Evolutionary conservation across 108 stramenopile species (phyloP).

Genomic region (Aurantiochytrium sp.): DNA sequence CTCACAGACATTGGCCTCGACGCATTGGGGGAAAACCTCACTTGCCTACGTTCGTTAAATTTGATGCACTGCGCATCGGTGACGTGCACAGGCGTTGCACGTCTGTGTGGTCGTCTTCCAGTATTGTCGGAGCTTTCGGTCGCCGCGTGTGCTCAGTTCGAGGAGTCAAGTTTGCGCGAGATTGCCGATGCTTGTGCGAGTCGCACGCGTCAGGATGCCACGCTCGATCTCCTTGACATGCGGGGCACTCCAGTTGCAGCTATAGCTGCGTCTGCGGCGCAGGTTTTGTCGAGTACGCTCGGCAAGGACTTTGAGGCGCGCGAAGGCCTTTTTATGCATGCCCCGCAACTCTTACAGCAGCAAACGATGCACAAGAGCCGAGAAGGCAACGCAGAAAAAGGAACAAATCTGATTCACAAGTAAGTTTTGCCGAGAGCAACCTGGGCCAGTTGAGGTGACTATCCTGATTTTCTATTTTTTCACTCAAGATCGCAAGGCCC

Average conservation of each 20-base stretch:
- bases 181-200: neutral
- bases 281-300: neutral
- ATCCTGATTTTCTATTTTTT: no score
- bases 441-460: no score
- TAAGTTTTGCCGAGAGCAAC: no score
- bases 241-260: neutral
- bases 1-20: neutral
- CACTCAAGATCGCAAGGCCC: no score
- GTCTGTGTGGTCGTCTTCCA: neutral
- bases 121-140: neutral
- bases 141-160: neutral
- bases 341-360: no score
- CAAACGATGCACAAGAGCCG: no score
- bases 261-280: no score
- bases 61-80: neutral
- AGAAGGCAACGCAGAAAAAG: no score
- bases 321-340: neutral
- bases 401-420: no score
- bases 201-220: neutral
- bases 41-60: neutral
- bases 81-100: neutral
- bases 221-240: neutral
- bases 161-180: neutral
- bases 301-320: neutral
- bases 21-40: neutral